phyloP scores from a whole-genome alignment of 108 stramenopile species.

The Pseudonitzschia multistriata region DNA sequence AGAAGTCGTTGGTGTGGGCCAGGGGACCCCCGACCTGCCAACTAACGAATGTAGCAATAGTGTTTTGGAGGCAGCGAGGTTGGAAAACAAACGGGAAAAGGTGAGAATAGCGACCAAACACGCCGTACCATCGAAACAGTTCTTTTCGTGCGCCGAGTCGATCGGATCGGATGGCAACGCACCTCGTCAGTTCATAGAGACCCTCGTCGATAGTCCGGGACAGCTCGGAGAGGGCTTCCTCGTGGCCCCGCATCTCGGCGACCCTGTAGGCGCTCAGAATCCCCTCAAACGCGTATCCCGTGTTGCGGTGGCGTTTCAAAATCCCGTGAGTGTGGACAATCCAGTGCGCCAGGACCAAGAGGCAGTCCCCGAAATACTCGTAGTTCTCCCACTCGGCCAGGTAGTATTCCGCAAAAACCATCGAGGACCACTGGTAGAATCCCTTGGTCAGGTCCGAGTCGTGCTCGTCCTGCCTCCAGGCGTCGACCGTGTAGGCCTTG shows the following conservation, averaged over 20 bases:
- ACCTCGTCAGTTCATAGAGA: conserved; percentile 17
- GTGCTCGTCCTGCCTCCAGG: conserved; percentile 12
- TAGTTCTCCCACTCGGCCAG: conserved; percentile 11
- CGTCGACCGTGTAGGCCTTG: conserved; percentile 19
- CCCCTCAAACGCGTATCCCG: conserved; percentile 31
- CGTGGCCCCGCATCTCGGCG: neutral
- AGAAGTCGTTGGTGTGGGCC: conserved; percentile 17
- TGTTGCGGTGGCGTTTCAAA: conserved; percentile 13
- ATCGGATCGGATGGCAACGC: neutral
- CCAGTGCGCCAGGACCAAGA: conserved; percentile 23
- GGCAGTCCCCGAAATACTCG: conserved; percentile 15
- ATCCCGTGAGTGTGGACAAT: conserved; percentile 24
- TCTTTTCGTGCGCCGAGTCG: too few species aligned
- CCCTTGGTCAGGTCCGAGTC: conserved; percentile 28
- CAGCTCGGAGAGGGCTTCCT: neutral
- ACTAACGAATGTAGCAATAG: too few species aligned
- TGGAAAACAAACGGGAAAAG: too few species aligned
- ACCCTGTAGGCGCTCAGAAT: conserved; percentile 16
- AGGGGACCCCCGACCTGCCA: conserved; percentile 35
- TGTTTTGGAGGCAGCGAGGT: too few species aligned
- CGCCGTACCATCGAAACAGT: too few species aligned
- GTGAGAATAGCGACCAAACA: too few species aligned
- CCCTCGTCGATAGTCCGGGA: conserved; percentile 22
- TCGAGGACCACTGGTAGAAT: conserved; percentile 32
- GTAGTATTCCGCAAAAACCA: conserved; percentile 26